Evolutionary conservation across 2,329 filamentous ascomycete genomes (phyloP).

Genomic region (Hortaea sp.): DNA sequence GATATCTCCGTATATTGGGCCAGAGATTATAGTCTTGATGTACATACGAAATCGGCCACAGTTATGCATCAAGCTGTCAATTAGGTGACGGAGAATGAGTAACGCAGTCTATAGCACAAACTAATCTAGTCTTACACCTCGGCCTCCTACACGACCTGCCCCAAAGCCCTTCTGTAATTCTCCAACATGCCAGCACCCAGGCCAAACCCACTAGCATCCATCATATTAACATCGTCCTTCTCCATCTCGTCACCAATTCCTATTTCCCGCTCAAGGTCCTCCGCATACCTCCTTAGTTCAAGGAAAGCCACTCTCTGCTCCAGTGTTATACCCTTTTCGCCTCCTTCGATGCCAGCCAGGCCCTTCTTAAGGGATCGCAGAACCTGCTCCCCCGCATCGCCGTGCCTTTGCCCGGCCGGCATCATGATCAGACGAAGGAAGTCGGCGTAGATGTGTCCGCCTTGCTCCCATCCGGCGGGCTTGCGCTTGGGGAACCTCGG

Average conservation of each 20-base stretch:
- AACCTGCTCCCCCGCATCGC: constrained; percentile 19
- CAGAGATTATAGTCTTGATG: too few species aligned
- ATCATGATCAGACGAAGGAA: constrained; percentile 12
- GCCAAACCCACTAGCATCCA: background rate
- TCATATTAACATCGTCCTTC: constrained; percentile 14
- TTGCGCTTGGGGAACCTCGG: constrained; percentile 52
- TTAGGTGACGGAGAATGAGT: too few species aligned
- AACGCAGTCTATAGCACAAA: too few species aligned
- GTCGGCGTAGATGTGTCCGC: constrained; percentile 62
- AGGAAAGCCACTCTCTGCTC: constrained; percentile 59
- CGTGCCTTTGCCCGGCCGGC: constrained; percentile 21
- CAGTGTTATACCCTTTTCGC: constrained; percentile 35
- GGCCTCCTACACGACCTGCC: background rate
- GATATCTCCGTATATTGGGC: too few species aligned
- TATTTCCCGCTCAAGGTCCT: constrained; percentile 49
- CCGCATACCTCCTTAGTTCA: constrained; percentile 70
- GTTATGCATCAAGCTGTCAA: too few species aligned
- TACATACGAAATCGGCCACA: too few species aligned
- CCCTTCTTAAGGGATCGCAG: constrained; percentile 23
- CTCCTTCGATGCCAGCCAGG: constrained; percentile 30
- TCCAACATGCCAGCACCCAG: constrained; percentile 2
- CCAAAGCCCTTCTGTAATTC: constrained; percentile 1
- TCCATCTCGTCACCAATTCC: constrained; percentile 4
- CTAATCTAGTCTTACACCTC: too few species aligned
- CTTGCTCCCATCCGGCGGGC: constrained; percentile 59